Evolutionary conservation across 2,329 filamentous ascomycete species (phyloP), one percentile per base, ranked within the genome.

Genomic region (Trichoderma cornu-damae): DNA sequence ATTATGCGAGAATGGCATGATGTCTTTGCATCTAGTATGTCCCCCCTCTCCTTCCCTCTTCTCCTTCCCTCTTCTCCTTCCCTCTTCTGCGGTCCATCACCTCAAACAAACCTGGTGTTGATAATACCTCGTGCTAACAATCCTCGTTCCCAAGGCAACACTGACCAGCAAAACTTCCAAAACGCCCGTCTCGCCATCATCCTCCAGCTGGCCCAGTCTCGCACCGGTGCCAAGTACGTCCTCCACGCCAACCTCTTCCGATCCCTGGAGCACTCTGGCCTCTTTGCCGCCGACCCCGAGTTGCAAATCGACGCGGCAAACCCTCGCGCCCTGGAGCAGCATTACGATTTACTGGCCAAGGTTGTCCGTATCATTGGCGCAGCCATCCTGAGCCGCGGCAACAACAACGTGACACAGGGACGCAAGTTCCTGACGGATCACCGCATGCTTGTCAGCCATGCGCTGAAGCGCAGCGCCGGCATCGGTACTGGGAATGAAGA

Each of bases 221-320:
- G 88, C 58, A 76, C 81, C n/a, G 95, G 94, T 26, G 92, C 94
- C 46, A 87, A 87, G 58, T 85, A 90, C 61, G 84, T 96, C n/a
- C 79, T 97, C 40, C 91, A 95, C 66, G 89, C 90, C 7, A 93
- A 93, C 61, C 80, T 99, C 4, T 93, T 99, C 75, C 82, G 86
- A 43, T 82, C 89, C 0, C 77, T 97, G 26, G 87, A 88, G 61
- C 83, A 87, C 57, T 96, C 91, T 1, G 84, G 85, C n/a, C 80
- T 97, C 20, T 99, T 97, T 70, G 79, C 85, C 7, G 88, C 89
- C 11, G 94, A 99, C 69, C 94, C 94, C 0, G 94, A 99, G 70
- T 84, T 99, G 55, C 91, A 95, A 60, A 84, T 92, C 73, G 84
- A 89, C 63, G 81, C 86, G 56, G 80, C 85, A 55, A 86, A 90